Base-by-base conservation (phyloP, 805 yeast genomes). In the Saccharomyces paradoxus region DNA sequence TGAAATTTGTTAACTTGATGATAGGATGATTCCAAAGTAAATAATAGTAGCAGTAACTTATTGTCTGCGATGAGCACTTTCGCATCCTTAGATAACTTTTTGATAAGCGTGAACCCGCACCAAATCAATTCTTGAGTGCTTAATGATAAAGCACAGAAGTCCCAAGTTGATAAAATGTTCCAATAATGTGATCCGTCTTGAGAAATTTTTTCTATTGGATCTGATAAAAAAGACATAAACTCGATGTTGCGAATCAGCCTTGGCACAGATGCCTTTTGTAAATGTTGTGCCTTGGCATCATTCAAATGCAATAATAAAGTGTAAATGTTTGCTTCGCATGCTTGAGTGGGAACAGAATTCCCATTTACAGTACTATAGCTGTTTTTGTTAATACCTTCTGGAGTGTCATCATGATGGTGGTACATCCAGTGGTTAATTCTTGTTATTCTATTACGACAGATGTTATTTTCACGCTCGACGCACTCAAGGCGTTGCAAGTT, bases 1-100 rank as follows among this genome's bases (percentile, higher is more conserved):
- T 94, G 99, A 75, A 92, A 94, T 17, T 92, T 89, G 68, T 91
- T 91, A 10, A 89, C 88, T 61, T 82, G 81, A 63, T 86, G 84
- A 70, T 94, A 94, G 48, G 89, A 81, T 60, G 87, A 86, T 57
- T 96, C 79, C 8, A 88, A 77, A 60, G 83, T 79, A 59, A 85
- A 79, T 24, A 89, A 70, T 59, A 91, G 77, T 22, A 80, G 76
- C 47, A 82, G 70, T 28, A 89, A 71, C 55, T 77, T 74, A 64
- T 81, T 80, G 48, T 76, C 77, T 13, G 67, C 49, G 8, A 32
- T 24, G 4, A 55, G 21, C 9, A 48, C 24, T n/a, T 57, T 53
- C 2, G 66, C 58, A 29, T 57, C 55, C 2, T 28, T 32, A n/a
- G 65, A 56, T 46, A 66, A 54, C 32, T 58, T 56, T 32, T 54